A percentile compares a stretch with the other conserved stretches of the same genome.
phyloP scores from a whole-genome alignment of 148 eudicot species.

The Rheum nobile region DNA sequence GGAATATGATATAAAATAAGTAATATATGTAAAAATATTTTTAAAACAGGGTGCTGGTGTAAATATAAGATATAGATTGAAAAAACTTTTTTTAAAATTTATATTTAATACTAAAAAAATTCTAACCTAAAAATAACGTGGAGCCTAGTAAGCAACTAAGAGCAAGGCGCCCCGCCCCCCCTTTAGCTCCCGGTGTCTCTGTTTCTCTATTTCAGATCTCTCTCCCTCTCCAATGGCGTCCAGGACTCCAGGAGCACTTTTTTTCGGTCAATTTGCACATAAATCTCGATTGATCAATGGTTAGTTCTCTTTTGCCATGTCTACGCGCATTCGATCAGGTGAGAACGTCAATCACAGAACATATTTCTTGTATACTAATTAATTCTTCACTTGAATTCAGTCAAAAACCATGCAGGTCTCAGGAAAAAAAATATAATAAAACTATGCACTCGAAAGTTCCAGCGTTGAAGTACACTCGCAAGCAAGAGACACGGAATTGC shows the following conservation, averaged over 20 bases:
- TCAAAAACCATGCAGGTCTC: not conserved
- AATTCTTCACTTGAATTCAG: not conserved
- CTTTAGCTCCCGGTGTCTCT: not conserved
- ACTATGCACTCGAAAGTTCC: not conserved
- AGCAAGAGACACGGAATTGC: not conserved
- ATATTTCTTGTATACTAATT: not conserved
- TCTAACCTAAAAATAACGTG: no score
- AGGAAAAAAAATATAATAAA: no score
- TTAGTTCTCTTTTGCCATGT: not conserved
- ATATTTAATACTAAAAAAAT: no score
- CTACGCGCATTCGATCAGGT: not conserved
- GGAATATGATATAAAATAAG: not conserved
- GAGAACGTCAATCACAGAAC: not conserved
- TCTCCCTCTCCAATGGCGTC: not conserved
- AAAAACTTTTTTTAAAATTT: no score
- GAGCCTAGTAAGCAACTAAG: no score
- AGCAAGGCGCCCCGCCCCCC: no score
- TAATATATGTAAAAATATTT: no score
- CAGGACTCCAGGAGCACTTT: not conserved
- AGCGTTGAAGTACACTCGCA: not conserved
- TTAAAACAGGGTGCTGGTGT: no score
- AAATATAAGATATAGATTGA: no score
- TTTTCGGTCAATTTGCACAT: not conserved
- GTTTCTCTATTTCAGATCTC: not conserved
- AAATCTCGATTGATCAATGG: not conserved